Evolutionary conservation across 1,139 yeast genomes (phyloP).

Genomic region (Blastobotrys arbuscula): DNA sequence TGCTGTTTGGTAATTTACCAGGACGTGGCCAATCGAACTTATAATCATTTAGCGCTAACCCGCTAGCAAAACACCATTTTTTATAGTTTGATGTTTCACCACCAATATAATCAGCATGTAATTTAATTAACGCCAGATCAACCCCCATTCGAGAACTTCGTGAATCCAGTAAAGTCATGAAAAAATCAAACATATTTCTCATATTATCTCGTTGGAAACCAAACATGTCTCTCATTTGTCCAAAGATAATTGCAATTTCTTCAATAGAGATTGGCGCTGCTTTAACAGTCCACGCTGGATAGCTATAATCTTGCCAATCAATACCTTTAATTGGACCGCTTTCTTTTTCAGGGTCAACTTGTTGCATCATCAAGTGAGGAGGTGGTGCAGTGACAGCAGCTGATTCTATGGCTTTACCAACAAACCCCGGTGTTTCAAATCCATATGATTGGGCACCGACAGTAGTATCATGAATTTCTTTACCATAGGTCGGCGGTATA

Average conservation of each 20-base stretch:
- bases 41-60: conserved; percentile 40
- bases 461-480: not conserved
- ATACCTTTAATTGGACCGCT: conserved; percentile 24
- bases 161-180: conserved; percentile 71
- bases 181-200: conserved; percentile 70
- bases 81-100: conserved; percentile 61
- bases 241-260: conserved; percentile 59
- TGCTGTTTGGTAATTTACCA: not conserved
- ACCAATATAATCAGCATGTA: conserved; percentile 75
- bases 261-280: conserved; percentile 40
- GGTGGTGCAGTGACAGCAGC: conserved; percentile 3
- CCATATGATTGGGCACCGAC: not conserved
- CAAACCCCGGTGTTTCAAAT: conserved; percentile 6
- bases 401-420: not conserved
- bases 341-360: not conserved
- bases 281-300: conserved; percentile 52
- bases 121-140: conserved; percentile 57
- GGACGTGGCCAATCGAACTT: not conserved
- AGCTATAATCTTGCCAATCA: conserved; percentile 43
- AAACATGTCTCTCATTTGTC: conserved; percentile 54
- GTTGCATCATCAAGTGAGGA: not conserved
- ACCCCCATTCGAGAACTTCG: conserved; percentile 72
- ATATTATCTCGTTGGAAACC: conserved; percentile 75
- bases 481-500: not conserved
- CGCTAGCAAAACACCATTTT: conserved; percentile 69